Evolutionary conservation across 2,329 filamentous ascomycete genomes (phyloP).

Genomic region (Aureobasidium sp.): DNA sequence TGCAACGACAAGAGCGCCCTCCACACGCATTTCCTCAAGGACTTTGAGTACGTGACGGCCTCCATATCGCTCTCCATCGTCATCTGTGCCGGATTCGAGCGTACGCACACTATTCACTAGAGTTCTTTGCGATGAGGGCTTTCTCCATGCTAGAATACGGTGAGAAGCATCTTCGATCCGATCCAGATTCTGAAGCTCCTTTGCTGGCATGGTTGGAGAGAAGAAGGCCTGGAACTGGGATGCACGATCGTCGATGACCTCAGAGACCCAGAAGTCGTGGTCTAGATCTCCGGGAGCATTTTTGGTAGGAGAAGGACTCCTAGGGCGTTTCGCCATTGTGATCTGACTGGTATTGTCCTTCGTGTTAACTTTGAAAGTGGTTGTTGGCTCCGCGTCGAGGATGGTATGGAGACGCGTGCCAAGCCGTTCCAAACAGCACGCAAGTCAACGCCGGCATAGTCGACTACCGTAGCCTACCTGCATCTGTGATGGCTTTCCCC

Average conservation of each 20-base stretch:
- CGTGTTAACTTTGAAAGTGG: neutral
- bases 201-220: conserved; percentile 35
- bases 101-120: conserved; percentile 1
- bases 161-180: conserved; percentile 40
- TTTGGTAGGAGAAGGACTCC: conserved; percentile 3
- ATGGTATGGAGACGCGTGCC: neutral
- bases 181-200: conserved; percentile 34
- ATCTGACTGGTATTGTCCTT: neutral
- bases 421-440: neutral
- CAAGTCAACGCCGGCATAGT: neutral
- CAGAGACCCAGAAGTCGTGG: conserved; percentile 35
- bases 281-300: conserved; percentile 4
- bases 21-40: conserved; percentile 35
- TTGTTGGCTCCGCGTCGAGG: neutral
- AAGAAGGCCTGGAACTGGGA: conserved; percentile 44
- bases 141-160: conserved; percentile 44
- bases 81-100: conserved; percentile 36
- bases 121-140: conserved; percentile 6
- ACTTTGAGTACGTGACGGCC: conserved; percentile 40
- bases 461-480: neutral
- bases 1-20: conserved; percentile 43
- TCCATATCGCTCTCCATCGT: conserved; percentile 47
- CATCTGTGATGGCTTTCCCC: neutral
- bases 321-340: conserved; percentile 13
- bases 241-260: conserved; percentile 40